Base-by-base conservation (phyloP, 2,329 filamentous ascomycete species). In the Cordyceps tenuipes region DNA sequence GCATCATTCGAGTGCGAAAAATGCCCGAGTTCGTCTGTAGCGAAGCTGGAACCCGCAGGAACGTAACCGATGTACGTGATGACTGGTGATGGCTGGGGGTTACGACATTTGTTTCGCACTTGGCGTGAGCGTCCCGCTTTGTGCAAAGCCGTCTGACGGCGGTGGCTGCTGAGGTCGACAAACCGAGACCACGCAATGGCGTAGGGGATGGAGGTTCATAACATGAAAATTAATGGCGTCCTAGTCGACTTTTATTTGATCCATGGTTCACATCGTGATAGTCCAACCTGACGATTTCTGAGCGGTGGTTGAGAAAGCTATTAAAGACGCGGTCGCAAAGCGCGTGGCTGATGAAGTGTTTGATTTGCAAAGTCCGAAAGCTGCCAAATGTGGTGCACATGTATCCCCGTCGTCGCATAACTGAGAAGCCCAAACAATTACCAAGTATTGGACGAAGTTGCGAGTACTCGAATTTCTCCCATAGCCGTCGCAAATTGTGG, bases 311-410 rank as follows among this genome's bases (percentile, higher is more conserved):
- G 68, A 66, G 66, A 69, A 69, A 55, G 68, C 67, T 72, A 72
- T 70, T 68, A 73, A 70, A 50, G 66, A 67, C 70, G 68, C 67
- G 64, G 71, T 70, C 69, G 72, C 69, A 67, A 68, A 69, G 71
- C 66, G 68, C 66, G 68, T 71, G 70, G 68, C 66, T 71, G 72
- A 73, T 69, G 70, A 71, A 72, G 68, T 69, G 68, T 71, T 61
- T 73, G 68, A 73, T 70, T 74, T 74, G 72, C 67, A 70, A 68
- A 68, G 69, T 72, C 70, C 70, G 71, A 70, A 72, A 70, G 71
- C 68, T 73, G 72, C 68, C 70, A 73, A 69, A 72, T 65, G 68
- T 67, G 68, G 69, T 68, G 70, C 71, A 69, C 71, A 68, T 66
- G 70, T 68, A 68, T 71, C 65, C 70, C 68, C 66, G 71, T 73